Percentiles rank a stretch among this genome's conserved stretches.
Evolutionary conservation across 2,329 filamentous ascomycete genomes (phyloP).

Genomic region (Penicillium sp.): DNA sequence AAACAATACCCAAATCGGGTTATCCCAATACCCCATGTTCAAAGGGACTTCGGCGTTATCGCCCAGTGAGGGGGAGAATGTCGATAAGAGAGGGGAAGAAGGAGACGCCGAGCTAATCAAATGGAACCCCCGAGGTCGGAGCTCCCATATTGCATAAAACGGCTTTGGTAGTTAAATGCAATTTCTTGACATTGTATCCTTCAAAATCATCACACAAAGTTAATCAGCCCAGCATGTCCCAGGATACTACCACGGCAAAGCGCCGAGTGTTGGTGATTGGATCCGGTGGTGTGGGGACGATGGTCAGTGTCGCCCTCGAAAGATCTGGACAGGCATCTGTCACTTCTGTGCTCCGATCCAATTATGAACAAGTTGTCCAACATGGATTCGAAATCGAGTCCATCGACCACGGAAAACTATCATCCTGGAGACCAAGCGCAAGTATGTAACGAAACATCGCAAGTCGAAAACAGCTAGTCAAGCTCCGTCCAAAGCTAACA

Average conservation of each 20-base stretch:
- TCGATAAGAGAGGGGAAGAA: not conserved
- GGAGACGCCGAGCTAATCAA: not conserved
- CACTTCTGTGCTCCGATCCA: conserved; percentile 58
- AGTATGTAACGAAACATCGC: conserved; percentile 3
- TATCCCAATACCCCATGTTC: not conserved
- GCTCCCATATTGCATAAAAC: not conserved
- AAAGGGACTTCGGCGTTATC: not conserved
- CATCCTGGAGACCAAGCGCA: conserved; percentile 51
- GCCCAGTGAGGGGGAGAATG: not conserved
- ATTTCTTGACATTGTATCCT: not conserved
- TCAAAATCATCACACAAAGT: not conserved
- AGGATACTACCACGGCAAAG: not conserved
- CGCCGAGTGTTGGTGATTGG: conserved; percentile 54
- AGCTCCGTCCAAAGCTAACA: conserved; percentile 4
- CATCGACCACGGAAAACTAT: conserved; percentile 54
- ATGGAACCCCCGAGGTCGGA: not conserved
- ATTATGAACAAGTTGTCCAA: conserved; percentile 50
- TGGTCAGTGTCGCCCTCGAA: conserved; percentile 57
- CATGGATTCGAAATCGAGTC: conserved; percentile 58
- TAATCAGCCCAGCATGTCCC: not conserved
- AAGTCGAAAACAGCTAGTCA: not conserved
- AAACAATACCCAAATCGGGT: not conserved
- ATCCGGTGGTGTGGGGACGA: conserved; percentile 57
- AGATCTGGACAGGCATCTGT: conserved; percentile 52
- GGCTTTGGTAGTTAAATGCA: not conserved